A percentile compares a stretch with the other conserved stretches of the same genome.
These are phyloP conservation scores for Boletus rubescentipes DNA, from an alignment of 768 basidiomycete species.

Conservation along the genomic window DNA sequence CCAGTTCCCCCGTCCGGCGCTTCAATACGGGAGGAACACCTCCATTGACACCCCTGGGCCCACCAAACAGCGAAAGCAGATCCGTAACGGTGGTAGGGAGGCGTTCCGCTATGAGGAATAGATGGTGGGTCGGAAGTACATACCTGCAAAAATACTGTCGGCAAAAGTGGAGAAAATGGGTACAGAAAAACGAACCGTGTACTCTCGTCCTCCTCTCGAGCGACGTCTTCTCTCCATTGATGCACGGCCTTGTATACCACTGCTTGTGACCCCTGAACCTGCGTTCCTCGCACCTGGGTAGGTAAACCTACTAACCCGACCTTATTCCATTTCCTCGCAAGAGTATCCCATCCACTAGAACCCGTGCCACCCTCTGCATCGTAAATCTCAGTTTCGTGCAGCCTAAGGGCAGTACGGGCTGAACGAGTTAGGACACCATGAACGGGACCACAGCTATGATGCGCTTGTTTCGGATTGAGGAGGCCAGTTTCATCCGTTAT, in stretches of 20 bases:
- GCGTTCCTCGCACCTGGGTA: constrained; percentile 32
- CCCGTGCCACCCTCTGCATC: constrained; percentile 66
- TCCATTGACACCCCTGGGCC: constrained; percentile 13
- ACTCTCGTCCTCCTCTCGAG: constrained; percentile 86
- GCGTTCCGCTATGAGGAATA: constrained; percentile 72
- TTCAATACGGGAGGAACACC: constrained; percentile 64
- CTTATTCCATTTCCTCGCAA: constrained; percentile 86
- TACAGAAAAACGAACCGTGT: constrained; percentile 50
- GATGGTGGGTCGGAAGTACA: constrained; percentile 69
- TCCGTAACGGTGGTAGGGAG: constrained; percentile 65
- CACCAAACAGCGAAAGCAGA: constrained; percentile 56
- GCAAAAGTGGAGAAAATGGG: neutral
- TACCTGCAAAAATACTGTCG: constrained; percentile 43
- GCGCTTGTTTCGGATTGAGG: neutral
- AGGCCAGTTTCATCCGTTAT: constrained; percentile 16
- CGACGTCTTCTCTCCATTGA: constrained; percentile 77
- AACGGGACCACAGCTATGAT: constrained; percentile 44
- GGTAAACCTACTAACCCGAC: constrained; percentile 34
- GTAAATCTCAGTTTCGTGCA: constrained; percentile 69
- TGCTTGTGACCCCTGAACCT: constrained; percentile 44
- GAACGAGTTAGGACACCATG: constrained; percentile 70
- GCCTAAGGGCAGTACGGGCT: constrained; percentile 69
- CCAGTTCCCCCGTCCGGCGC: constrained; percentile 59
- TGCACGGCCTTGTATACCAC: constrained; percentile 73
- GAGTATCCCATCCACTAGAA: constrained; percentile 70